phyloP scores from a whole-genome alignment of 2,329 filamentous ascomycete genomes.

The Parascedosporium putredinis region DNA sequence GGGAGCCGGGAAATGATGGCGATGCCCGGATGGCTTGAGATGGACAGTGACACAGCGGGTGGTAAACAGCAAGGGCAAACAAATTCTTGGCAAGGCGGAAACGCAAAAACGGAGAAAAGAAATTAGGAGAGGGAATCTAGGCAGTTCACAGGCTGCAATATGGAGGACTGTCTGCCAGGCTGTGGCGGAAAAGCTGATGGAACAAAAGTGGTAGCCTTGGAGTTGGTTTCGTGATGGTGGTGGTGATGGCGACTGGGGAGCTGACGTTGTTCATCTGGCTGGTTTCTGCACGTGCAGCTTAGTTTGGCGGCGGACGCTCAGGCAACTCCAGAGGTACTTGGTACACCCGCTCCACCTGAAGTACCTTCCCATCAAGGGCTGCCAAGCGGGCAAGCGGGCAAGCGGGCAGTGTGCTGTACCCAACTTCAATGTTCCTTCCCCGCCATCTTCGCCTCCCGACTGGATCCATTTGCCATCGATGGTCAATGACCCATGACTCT shows the following conservation, averaged over 20 bases:
- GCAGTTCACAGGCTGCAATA: not conserved
- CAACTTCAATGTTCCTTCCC: too few relatives aligned
- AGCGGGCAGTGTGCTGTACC: too few relatives aligned
- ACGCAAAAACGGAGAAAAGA: not conserved
- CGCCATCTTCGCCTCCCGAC: too few relatives aligned
- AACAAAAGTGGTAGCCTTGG: not conserved
- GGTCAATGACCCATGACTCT: too few relatives aligned
- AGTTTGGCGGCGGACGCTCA: not conserved
- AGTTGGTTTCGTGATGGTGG: conserved; percentile 1
- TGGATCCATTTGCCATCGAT: too few relatives aligned
- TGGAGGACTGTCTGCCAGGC: not conserved
- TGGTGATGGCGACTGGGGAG: not conserved
- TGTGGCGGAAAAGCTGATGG: not conserved
- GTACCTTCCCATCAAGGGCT: too few relatives aligned
- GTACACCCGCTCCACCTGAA: too few relatives aligned
- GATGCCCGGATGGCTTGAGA: too few relatives aligned
- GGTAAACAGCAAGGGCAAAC: not conserved
- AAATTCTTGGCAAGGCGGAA: not conserved
- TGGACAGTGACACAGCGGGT: too few relatives aligned
- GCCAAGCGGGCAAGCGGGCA: too few relatives aligned
- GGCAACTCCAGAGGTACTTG: not conserved
- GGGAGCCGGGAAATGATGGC: too few relatives aligned
- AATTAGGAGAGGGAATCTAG: not conserved
- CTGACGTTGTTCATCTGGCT: conserved; percentile 1
- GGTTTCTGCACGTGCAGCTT: not conserved